Base-by-base conservation (phyloP, 257 asterid species). In the Catharanthus roseus region DNA sequence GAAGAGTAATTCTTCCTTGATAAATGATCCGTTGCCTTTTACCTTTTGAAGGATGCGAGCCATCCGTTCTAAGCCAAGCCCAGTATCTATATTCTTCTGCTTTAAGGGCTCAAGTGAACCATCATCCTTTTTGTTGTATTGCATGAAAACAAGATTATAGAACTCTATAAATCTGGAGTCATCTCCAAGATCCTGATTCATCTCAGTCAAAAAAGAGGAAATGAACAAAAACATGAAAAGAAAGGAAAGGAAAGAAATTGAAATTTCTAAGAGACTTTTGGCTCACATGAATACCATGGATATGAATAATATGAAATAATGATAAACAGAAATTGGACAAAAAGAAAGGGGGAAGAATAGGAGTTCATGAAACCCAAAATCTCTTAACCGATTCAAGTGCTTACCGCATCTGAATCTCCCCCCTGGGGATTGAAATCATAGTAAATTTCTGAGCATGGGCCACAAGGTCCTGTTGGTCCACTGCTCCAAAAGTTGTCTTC, bases 401-500 rank as follows among this genome's bases (percentile, higher is more conserved):
- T 86, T 82, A 93, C 98, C 53, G 82, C 83, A 79, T 89, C 82
- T 71, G 88, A 82, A 78, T 77, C 47, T 49, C 97, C 97, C 70
- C 84, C 82, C 79, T 89, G 95, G 0, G 97, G 97, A 82, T 90
- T 91, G 74, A 93, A 93, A 82, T 93, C 98, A 39, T 90, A 93
- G 85, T 93, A 93, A 74, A 93, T 70, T 65, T 93, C 98, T 34
- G 98, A 80, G 90, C 98, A 93, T 44, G 98, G 97, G 71, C 98
- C 98, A 70, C 97, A 90, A 6, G 98, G 97, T 74, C 98, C 97
- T 65, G 98, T 90, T 50, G 50, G 85, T 81, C 98, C 98, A 81
- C 97, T 89, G 50, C 95, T 88, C 98, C 98, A 93, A 79, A 93
- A 93, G 82, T 93, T 93, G 83, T 93, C 98, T 70, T 93, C 96